These are phyloP conservation scores for Psilocybe mexicana DNA, from an alignment of 1,284 basidiomycete genomes.

Conservation along the genomic window DNA sequence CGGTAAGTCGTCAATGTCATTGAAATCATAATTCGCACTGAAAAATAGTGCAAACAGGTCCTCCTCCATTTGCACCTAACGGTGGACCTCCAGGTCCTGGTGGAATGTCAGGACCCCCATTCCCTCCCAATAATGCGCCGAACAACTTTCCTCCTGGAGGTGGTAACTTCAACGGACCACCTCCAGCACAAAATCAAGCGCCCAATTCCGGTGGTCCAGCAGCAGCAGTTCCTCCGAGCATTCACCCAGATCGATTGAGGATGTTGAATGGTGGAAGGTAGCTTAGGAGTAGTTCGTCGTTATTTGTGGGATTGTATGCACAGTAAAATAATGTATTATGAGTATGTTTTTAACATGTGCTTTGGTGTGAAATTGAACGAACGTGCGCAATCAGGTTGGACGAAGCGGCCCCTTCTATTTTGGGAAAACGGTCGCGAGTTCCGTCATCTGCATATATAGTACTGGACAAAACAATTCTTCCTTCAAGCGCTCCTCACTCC, in stretches of 20 bases:
- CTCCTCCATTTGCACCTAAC: slow-evolving; percentile 64
- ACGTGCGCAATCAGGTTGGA: slow-evolving; percentile 29
- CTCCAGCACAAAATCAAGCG: slow-evolving; percentile 25
- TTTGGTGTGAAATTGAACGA: slow-evolving; percentile 16
- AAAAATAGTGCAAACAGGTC: slow-evolving; percentile 30
- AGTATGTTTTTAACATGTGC: not conserved
- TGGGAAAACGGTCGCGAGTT: slow-evolving; percentile 7
- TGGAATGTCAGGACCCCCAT: slow-evolving; percentile 38
- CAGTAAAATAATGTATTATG: slow-evolving; percentile 1
- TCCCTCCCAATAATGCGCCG: slow-evolving; percentile 44
- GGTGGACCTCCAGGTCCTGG: slow-evolving; percentile 38
- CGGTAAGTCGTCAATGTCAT: slow-evolving; percentile 9
- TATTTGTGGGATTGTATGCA: slow-evolving; percentile 11
- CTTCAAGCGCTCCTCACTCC: slow-evolving; percentile 6
- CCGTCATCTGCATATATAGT: slow-evolving; percentile 21
- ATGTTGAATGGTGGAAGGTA: slow-evolving; percentile 63
- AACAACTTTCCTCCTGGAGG: slow-evolving; percentile 27
- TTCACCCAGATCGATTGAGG: slow-evolving; percentile 85
- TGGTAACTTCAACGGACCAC: slow-evolving; percentile 34
- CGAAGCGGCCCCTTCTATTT: slow-evolving; percentile 11
- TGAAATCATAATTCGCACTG: not conserved
- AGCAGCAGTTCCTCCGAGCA: slow-evolving; percentile 47
- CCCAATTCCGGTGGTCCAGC: slow-evolving; percentile 22
- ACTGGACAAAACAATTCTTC: slow-evolving; percentile 12
- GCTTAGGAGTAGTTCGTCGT: not conserved